Evolutionary conservation across 495 filamentous ascomycete species (phyloP), one percentile per base, ranked within the genome.

Genomic region (Barbatosphaeria neglecta): DNA sequence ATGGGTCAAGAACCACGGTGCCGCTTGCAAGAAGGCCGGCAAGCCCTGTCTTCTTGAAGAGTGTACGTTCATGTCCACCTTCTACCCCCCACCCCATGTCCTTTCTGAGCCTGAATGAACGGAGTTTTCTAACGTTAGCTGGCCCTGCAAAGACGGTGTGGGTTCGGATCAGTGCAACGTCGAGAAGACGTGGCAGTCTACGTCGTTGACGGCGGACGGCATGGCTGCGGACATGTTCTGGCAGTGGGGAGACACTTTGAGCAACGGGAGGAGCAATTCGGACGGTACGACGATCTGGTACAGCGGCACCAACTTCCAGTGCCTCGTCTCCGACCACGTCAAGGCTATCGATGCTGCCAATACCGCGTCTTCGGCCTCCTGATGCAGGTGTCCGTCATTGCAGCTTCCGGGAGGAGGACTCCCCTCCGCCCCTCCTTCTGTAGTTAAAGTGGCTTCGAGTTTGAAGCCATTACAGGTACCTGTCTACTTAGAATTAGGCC

Each of bases 41-140:
- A 86, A 84, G 56, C 79, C 80, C 0, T 77, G 77, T 43, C 59
- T 84, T 0, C 59, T 81, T 6, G 81, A 86, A 52, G 81, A 84
- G 51, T 84, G 46, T 52, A 42, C 47, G 53, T 49, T 8, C 17
- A 35, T 84, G 51, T 84, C 44, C 50, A 42, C 47, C 50, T 49
- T 8, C 17, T n/a, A 33, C 15, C 23, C 19, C 2, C 18, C 22
- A 18, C 2, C 41, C 15, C 2, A 17, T 16, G 20, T 18, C 11
- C 3, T 9, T n/a, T 7, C 15, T 10, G 13, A 22, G 6, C 42
- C 27, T 6, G 15, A 20, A 25, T 1, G 16, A 39, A 4, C n/a
- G 51, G 22, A 33, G 28, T 6, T 50, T 40, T 44, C 55, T 58
- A 47, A 52, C 45, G 41, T 19, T 7, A 43, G 43, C 10, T 22